Conservation (phyloP, 176 grass and related monocot genomes). For the Leersia perrieri region DNA sequence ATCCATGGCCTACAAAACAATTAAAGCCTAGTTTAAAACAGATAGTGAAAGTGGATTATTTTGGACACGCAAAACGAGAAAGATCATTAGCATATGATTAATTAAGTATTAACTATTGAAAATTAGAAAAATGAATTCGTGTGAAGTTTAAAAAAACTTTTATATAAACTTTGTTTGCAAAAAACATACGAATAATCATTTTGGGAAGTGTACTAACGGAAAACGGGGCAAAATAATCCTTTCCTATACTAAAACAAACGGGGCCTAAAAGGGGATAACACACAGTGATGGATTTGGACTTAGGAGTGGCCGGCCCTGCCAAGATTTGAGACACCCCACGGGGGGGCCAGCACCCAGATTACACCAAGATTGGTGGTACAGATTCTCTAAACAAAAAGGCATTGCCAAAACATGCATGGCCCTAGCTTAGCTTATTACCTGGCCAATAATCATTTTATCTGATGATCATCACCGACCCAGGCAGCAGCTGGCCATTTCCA, state of each 20-base stretch:
- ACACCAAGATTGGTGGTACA: conserved; percentile 33
- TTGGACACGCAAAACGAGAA: too few relatives aligned
- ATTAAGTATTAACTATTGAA: too few relatives aligned
- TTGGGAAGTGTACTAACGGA: too few relatives aligned
- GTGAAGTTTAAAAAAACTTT: too few relatives aligned
- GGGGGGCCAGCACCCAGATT: neutral
- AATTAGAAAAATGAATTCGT: too few relatives aligned
- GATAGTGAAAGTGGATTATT: too few relatives aligned
- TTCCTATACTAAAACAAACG: too few relatives aligned
- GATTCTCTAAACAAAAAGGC: conserved; percentile 28
- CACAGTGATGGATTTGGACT: neutral
- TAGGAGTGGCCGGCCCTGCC: conserved; percentile 18
- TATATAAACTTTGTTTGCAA: too few relatives aligned
- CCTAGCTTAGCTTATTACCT: neutral
- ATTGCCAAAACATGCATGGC: conserved; percentile 5
- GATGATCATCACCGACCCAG: neutral
- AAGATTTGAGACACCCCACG: conserved; percentile 32
- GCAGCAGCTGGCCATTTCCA: neutral
- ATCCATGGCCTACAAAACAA: conserved; percentile 43
- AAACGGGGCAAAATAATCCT: too few relatives aligned
- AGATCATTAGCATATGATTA: too few relatives aligned
- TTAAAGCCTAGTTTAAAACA: too few relatives aligned
- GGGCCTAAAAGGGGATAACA: conserved; percentile 6
- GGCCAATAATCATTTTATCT: neutral
- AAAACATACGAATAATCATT: too few relatives aligned